These are phyloP conservation scores for Pseudogymnoascus sp. DNA, from an alignment of 2,329 filamentous ascomycete genomes.

Conservation along the genomic window DNA sequence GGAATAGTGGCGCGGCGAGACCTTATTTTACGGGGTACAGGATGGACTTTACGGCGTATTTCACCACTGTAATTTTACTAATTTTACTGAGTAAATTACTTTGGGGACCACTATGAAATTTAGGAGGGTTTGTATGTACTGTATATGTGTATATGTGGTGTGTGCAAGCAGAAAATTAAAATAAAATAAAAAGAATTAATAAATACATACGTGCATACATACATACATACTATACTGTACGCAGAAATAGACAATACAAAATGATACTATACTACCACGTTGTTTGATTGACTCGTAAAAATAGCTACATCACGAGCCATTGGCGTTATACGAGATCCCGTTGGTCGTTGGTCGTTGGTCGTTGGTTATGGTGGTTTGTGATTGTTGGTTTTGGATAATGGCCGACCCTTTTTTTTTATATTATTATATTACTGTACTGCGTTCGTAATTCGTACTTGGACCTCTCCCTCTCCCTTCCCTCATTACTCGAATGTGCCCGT, in stretches of 20 bases:
- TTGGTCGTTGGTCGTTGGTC: no score
- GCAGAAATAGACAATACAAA: neutral
- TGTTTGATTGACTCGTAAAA: neutral
- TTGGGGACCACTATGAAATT: neutral
- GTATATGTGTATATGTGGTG: no score
- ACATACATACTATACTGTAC: no score
- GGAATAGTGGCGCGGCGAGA: neutral
- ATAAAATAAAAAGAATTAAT: neutral
- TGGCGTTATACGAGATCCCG: neutral
- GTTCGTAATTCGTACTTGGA: constrained; percentile 6
- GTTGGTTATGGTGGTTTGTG: neutral
- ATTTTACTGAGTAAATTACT: neutral
- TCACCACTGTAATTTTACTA: neutral
- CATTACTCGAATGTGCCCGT: neutral
- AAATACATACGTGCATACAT: neutral
- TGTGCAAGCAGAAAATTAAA: neutral
- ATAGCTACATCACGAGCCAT: neutral
- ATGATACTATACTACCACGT: neutral
- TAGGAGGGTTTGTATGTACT: neutral
- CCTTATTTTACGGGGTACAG: constrained; percentile 3
- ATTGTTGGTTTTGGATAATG: neutral
- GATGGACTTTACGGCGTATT: neutral
- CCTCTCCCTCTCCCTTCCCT: no score
- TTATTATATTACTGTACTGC: constrained; percentile 9
- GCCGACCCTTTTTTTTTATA: neutral